phyloP scores from a whole-genome alignment of 805 yeast genomes.

The Isabelozyma rhagii region DNA sequence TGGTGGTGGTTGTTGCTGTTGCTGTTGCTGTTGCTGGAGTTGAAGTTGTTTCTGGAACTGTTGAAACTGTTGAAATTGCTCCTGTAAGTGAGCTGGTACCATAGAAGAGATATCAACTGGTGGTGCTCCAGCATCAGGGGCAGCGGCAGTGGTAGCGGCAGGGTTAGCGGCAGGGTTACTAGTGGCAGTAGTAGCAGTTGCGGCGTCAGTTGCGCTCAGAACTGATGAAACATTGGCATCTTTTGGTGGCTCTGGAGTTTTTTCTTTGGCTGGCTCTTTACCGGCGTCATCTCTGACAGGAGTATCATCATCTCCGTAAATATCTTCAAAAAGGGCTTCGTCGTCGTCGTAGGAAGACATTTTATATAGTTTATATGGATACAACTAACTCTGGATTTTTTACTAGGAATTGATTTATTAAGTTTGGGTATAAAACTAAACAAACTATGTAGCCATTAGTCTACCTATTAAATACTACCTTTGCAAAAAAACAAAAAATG shows the following conservation, averaged over 20 bases:
- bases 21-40: slow-evolving; percentile 1
- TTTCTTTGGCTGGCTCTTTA: slow-evolving; percentile 5
- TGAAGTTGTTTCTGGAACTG: slow-evolving; percentile 6
- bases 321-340: slow-evolving; percentile 91
- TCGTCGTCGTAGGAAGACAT: slow-evolving; percentile 72
- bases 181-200: slow-evolving; percentile 1
- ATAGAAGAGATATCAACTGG: slow-evolving; percentile 5
- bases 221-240: slow-evolving; percentile 6
- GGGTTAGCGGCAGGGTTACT: slow-evolving; percentile 10
- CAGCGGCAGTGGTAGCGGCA: slow-evolving; percentile 6
- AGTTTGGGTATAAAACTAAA: slow-evolving; percentile 15
- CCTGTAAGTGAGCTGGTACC: slow-evolving; percentile 6
- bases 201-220: slow-evolving; percentile 4
- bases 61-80: slow-evolving; percentile 9
- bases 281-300: not conserved
- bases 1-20: slow-evolving; percentile 19
- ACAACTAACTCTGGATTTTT: not conserved
- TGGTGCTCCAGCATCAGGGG: slow-evolving; percentile 7
- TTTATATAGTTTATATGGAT: not conserved
- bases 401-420: not conserved
- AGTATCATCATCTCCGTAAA: slow-evolving; percentile 47
- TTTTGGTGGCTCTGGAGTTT: slow-evolving; percentile 10
- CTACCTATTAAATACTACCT: not conserved
- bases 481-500: not conserved
- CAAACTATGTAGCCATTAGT: slow-evolving; percentile 14